These are phyloP conservation scores for Agrocybe praecox DNA, from an alignment of 768 basidiomycete species.

Conservation along the genomic window DNA sequence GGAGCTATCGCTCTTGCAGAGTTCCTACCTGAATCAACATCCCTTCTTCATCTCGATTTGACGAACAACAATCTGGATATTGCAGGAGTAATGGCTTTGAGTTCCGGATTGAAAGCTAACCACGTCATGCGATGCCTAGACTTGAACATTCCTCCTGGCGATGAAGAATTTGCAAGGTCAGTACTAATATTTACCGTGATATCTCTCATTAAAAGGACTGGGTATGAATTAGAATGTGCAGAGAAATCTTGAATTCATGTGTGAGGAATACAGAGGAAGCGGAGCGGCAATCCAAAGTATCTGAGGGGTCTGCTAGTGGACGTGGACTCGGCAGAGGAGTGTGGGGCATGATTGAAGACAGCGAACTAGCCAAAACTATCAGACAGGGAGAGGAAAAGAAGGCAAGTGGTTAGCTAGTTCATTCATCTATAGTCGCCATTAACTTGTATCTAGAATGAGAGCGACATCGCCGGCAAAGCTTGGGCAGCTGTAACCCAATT, in stretches of 20 bases:
- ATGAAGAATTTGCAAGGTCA: slow-evolving; percentile 76
- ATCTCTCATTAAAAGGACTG: slow-evolving; percentile 8
- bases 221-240: slow-evolving; percentile 60
- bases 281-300: slow-evolving; percentile 41
- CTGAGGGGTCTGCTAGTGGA: slow-evolving; percentile 37
- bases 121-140: slow-evolving; percentile 90
- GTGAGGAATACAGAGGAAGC: slow-evolving; percentile 94
- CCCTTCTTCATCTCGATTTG: slow-evolving; percentile 89
- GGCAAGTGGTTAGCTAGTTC: slow-evolving; percentile 28
- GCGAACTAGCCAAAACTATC: slow-evolving; percentile 75
- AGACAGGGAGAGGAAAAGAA: slow-evolving; percentile 58
- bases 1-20: slow-evolving; percentile 96
- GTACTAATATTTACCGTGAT: slow-evolving; percentile 15
- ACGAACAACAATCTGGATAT: slow-evolving; percentile 83
- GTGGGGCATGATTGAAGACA: slow-evolving; percentile 87
- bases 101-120: slow-evolving; percentile 83
- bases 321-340: slow-evolving; percentile 68
- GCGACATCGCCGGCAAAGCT: slow-evolving; percentile 50
- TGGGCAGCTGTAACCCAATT: slow-evolving; percentile 42
- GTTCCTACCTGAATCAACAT: slow-evolving; percentile 89
- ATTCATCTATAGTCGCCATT: neutral
- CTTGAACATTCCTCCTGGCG: slow-evolving; percentile 85
- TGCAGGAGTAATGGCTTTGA: slow-evolving; percentile 92
- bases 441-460: slow-evolving; percentile 39
- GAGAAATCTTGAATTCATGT: slow-evolving; percentile 89